A percentile compares a stretch with the other conserved stretches of the same genome.
phyloP scores from a whole-genome alignment of 257 asterid species.

The Jacaranda copaia region DNA sequence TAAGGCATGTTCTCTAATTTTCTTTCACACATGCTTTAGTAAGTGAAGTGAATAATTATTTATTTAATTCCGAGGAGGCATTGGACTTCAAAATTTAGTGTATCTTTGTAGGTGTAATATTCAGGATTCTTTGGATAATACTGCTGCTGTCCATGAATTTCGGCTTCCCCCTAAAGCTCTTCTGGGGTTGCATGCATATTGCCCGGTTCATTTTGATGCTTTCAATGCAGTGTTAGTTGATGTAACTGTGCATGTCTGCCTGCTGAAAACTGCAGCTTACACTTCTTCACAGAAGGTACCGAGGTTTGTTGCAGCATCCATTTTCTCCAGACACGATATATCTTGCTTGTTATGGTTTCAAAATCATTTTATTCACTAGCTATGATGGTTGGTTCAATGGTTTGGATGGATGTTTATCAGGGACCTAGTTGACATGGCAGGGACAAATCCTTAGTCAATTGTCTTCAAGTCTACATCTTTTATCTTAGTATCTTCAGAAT shows the following conservation, averaged over 20 bases:
- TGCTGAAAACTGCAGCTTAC: conserved; percentile 64
- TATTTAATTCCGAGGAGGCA: conserved; percentile 1
- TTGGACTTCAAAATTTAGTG: background rate
- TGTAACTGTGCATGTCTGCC: conserved; percentile 70
- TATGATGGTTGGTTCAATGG: conserved; percentile 22
- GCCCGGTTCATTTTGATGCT: conserved; percentile 89
- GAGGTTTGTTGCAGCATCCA: conserved; percentile 77
- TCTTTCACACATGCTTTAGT: background rate
- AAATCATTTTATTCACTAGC: conserved; percentile 14
- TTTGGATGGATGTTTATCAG: conserved; percentile 3
- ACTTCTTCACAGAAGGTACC: conserved; percentile 69
- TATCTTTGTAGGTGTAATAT: conserved; percentile 56
- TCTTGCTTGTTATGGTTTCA: conserved; percentile 16
- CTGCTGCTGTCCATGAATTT: conserved; percentile 90
- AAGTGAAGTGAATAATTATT: background rate
- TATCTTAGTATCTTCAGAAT: background rate
- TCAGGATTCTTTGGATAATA: conserved; percentile 66
- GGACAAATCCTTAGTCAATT: conserved; percentile 12
- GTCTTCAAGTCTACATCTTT: conserved; percentile 7
- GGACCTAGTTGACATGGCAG: conserved; percentile 5
- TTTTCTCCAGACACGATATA: conserved; percentile 38
- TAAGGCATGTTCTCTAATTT: background rate
- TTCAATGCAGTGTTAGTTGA: conserved; percentile 88
- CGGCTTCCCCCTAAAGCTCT: conserved; percentile 87
- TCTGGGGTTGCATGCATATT: conserved; percentile 82